phyloP scores from a whole-genome alignment of 1,284 basidiomycete species.

The Cutaneotrichosporon sp. region DNA sequence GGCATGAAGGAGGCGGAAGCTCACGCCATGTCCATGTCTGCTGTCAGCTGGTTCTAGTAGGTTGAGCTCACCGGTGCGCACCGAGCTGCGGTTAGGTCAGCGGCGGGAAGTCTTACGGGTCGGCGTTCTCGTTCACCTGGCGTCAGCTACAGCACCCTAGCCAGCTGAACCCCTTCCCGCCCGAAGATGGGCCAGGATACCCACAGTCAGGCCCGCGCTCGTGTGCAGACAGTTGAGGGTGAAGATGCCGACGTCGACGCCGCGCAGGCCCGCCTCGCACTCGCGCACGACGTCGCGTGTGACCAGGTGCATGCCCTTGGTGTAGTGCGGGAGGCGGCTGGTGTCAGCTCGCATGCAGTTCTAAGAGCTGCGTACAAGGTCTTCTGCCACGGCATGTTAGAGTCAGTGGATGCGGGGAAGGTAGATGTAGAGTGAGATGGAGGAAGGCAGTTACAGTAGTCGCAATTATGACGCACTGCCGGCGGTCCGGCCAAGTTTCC shows the following conservation, averaged over 20 bases:
- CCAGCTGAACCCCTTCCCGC: neutral
- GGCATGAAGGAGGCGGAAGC: neutral
- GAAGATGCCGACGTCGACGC: slow-evolving; percentile 63
- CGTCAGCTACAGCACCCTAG: slow-evolving; percentile 1
- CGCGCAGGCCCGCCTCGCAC: slow-evolving; percentile 71
- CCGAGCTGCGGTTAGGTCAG: slow-evolving; percentile 4
- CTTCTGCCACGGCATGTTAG: slow-evolving; percentile 95
- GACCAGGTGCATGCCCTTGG: slow-evolving; percentile 73
- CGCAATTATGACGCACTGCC: neutral
- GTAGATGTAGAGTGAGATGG: neutral
- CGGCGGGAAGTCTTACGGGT: slow-evolving; percentile 38
- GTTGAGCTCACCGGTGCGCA: slow-evolving; percentile 11
- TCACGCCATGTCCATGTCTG: slow-evolving; percentile 58
- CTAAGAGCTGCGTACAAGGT: slow-evolving; percentile 62
- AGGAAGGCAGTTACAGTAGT: neutral
- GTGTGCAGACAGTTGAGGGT: slow-evolving; percentile 76
- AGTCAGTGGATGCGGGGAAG: neutral
- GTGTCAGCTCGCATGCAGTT: neutral
- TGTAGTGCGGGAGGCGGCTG: slow-evolving; percentile 50
- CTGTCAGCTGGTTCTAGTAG: slow-evolving; percentile 10
- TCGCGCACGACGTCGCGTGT: slow-evolving; percentile 73
- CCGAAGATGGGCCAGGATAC: slow-evolving; percentile 59
- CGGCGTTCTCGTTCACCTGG: slow-evolving; percentile 50
- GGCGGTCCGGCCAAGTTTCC: neutral
- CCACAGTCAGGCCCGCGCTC: slow-evolving; percentile 81